Evolutionary conservation across 331 rosid genomes (phyloP).

Genomic region (Spiraea crenata): DNA sequence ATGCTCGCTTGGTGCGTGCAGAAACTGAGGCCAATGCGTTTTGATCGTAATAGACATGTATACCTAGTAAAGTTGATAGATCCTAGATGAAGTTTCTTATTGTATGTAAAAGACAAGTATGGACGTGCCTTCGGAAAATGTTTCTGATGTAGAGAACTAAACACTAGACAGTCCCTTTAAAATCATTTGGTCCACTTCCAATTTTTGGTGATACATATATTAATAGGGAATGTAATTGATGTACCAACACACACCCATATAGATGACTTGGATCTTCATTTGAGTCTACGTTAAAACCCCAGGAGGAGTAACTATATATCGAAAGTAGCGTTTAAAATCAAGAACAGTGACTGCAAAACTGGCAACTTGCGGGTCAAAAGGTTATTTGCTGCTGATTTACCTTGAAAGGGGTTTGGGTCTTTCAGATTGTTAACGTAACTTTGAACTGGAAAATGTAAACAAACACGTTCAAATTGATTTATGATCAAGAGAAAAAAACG

Average conservation of each 20-base stretch:
- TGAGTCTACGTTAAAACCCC: too few species aligned
- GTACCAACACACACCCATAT: background rate
- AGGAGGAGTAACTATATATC: too few species aligned
- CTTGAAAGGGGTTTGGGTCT: too few species aligned
- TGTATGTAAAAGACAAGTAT: background rate
- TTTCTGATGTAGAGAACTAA: constrained; percentile 10
- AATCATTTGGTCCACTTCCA: background rate
- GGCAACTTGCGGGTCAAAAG: too few species aligned
- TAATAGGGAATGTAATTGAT: constrained; percentile 1
- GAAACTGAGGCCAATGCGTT: constrained; percentile 79
- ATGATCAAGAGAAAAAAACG: background rate
- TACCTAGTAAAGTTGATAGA: background rate
- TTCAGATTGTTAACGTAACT: too few species aligned
- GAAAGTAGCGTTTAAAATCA: too few species aligned
- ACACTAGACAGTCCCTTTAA: background rate
- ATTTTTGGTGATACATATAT: background rate
- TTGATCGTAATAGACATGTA: background rate
- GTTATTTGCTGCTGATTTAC: too few species aligned
- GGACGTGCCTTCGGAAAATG: background rate
- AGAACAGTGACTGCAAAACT: too few species aligned
- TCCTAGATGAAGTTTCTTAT: background rate
- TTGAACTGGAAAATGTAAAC: background rate
- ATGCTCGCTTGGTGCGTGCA: constrained; percentile 62
- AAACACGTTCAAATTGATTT: background rate
- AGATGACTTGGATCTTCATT: too few species aligned